Evolutionary conservation across 306 rosid species (phyloP), one percentile per base, ranked within the genome.

Genomic region (Quillaja saponaria): DNA sequence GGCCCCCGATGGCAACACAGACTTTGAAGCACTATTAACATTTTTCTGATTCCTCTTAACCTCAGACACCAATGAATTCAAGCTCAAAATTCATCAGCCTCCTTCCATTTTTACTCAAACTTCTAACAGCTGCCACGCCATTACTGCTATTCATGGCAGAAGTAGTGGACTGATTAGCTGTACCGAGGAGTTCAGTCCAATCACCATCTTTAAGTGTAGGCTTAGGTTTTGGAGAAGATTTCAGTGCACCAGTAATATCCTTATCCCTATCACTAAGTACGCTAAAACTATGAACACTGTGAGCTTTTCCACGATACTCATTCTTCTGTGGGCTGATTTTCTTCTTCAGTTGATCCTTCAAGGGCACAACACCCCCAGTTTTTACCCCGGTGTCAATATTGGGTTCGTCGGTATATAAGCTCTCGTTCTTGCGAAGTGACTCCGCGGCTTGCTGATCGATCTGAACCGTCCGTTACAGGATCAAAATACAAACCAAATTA

Each of bases 391-490:
- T 71, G 39, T 65, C 90, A 33, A 82, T 49, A 58, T 57, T 73
- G 11, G 71, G 63, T 39, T 78, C 90, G 35, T 83, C 87, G 1
- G 56, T 70, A 49, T 33, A 68, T 74, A 78, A 60, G 66, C 55
- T 75, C 77, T 94, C 99, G 69, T 79, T 76, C 78, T 94, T 94
- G 48, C 85, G 78, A 63, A 94, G 88, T 50, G 95, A 87, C 41
- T 87, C 99, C 12, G 99, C 99, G 28, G 99, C 97, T 89, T 94
- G 97, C 76, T 89, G 95, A 71, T 94, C 99, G 76, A 94, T 83
- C 99, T 94, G 78, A 68, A 69, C 54, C 78, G 68, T 68, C 47
- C 75, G 66, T 69, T 55, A 55, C 85, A 55, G 56, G 71, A 42
- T 39, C 3, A 58, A 34, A 59, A 35, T 4, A 63, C 35, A 33